Evolutionary conservation across 768 basidiomycete species (phyloP).

Genomic region (Asterophora parasitica): DNA sequence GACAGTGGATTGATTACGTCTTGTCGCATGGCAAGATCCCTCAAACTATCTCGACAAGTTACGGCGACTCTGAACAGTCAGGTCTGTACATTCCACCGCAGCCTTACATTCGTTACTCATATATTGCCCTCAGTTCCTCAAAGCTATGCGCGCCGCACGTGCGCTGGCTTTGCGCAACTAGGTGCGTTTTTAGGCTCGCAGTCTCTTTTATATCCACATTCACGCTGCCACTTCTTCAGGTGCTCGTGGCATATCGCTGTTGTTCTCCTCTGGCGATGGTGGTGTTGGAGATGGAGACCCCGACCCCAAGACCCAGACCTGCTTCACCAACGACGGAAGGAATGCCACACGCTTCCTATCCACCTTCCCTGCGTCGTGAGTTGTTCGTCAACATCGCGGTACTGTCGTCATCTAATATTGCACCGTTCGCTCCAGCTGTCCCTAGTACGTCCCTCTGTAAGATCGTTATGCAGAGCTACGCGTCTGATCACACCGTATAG

Average conservation of each 20-base stretch:
- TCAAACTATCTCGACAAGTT: conserved; percentile 65
- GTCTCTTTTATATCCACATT: too few relatives aligned
- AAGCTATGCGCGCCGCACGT: conserved; percentile 53
- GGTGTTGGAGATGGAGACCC: conserved; percentile 65
- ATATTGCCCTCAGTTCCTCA: conserved; percentile 42
- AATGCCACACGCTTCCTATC: conserved; percentile 53
- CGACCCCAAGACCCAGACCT: conserved; percentile 47
- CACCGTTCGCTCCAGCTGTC: conserved; percentile 39
- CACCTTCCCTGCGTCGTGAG: conserved; percentile 54
- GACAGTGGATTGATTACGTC: conserved; percentile 64
- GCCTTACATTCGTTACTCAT: too few relatives aligned
- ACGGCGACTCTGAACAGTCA: conserved; percentile 70
- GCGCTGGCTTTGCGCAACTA: conserved; percentile 58
- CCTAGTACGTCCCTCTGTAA: conserved; percentile 38
- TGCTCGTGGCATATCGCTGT: conserved; percentile 57
- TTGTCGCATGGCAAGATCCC: conserved; percentile 42
- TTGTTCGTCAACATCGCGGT: neutral
- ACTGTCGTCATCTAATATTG: neutral
- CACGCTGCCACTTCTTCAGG: too few relatives aligned
- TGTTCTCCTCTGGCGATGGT: conserved; percentile 62
- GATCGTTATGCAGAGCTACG: neutral
- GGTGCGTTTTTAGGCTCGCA: conserved; percentile 34
- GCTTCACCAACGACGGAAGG: conserved; percentile 54
- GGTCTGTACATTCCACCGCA: too few relatives aligned
- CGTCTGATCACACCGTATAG: conserved; percentile 27